phyloP scores from a whole-genome alignment of 148 eudicot species.

The Persicaria maculosa region DNA sequence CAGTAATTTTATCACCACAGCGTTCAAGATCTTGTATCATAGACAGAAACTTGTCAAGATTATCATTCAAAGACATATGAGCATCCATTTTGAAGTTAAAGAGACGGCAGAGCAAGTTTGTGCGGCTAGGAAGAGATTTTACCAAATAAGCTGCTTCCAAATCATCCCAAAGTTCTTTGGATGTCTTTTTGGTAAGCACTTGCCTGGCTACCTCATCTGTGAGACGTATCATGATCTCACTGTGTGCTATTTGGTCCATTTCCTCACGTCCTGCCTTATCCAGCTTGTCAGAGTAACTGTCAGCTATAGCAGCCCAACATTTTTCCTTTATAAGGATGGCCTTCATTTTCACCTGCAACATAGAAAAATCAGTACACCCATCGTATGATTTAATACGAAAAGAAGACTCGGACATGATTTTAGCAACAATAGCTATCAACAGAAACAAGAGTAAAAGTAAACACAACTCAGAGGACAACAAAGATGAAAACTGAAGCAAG shows the following conservation, averaged over 20 bases:
- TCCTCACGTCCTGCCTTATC: not conserved
- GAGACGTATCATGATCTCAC: not conserved
- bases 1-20: not conserved
- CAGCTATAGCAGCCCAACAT: not conserved
- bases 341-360: not conserved
- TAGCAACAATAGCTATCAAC: too few species aligned
- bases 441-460: too few species aligned
- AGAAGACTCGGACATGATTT: not conserved
- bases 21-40: not conserved
- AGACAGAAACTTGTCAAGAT: not conserved
- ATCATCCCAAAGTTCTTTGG: not conserved
- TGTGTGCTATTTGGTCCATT: not conserved
- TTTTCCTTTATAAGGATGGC: not conserved
- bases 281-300: not conserved
- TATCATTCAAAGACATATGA: not conserved
- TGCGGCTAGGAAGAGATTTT: not conserved
- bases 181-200: not conserved
- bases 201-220: not conserved
- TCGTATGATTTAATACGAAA: not conserved
- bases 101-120: not conserved
- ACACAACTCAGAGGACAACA: too few species aligned
- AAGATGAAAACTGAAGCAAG: too few species aligned
- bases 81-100: not conserved
- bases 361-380: not conserved
- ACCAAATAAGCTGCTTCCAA: not conserved